Conservation (phyloP, 2,329 filamentous ascomycete species). For the Erysiphe neolycopersici region DNA sequence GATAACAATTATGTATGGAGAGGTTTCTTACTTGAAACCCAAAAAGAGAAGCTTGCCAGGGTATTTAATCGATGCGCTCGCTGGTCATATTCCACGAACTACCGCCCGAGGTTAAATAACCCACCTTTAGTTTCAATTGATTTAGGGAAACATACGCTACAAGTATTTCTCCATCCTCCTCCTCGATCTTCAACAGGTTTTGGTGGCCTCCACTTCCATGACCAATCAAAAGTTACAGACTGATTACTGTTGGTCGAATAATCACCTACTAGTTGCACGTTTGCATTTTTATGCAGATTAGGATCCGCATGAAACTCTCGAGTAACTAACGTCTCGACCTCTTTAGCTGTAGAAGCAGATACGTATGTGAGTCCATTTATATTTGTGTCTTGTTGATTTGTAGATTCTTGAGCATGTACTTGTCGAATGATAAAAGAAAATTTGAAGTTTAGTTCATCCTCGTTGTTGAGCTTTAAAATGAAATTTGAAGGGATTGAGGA, state of each 20-base stretch:
- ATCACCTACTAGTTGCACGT: slow-evolving; percentile 85
- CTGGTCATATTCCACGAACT: slow-evolving; percentile 95
- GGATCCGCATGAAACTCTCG: slow-evolving; percentile 92
- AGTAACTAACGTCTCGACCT: slow-evolving; percentile 82
- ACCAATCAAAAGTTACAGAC: slow-evolving; percentile 78
- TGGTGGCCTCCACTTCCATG: slow-evolving; percentile 90
- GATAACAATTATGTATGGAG: background rate
- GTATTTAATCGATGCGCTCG: slow-evolving; percentile 71
- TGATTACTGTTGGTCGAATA: slow-evolving; percentile 60
- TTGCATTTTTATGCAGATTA: slow-evolving; percentile 89
- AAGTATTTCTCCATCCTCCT: slow-evolving; percentile 85
- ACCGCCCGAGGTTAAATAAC: background rate
- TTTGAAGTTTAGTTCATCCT: slow-evolving; percentile 77
- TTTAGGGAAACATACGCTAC: slow-evolving; percentile 34
- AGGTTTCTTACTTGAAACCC: slow-evolving; percentile 46
- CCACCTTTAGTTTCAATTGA: background rate
- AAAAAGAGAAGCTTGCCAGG: slow-evolving; percentile 81
- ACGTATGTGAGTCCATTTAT: slow-evolving; percentile 83
- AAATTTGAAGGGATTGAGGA: slow-evolving; percentile 35
- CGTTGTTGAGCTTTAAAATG: slow-evolving; percentile 63
- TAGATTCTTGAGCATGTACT: slow-evolving; percentile 21
- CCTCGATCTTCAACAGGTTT: slow-evolving; percentile 56
- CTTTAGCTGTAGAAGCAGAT: slow-evolving; percentile 59
- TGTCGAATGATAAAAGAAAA: slow-evolving; percentile 67
- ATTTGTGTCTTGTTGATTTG: slow-evolving; percentile 35